Conservation (phyloP, 768 basidiomycete species). For the Tulasnella sp. region DNA sequence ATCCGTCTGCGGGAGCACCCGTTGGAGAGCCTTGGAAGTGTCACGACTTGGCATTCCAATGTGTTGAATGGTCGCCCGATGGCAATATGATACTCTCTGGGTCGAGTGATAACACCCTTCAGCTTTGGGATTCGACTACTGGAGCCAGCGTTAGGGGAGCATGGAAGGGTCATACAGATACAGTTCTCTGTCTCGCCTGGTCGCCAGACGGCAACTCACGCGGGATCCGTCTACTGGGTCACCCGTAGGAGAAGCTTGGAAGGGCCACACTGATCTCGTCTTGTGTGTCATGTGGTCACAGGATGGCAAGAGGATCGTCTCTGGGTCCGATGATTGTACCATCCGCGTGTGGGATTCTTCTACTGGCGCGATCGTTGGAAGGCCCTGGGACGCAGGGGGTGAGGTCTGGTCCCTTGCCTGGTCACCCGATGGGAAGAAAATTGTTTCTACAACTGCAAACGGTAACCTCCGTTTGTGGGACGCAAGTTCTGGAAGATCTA, state of each 20-base stretch:
- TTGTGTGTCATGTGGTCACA: neutral
- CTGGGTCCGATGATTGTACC: neutral
- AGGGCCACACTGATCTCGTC: neutral
- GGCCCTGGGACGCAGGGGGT: too few relatives aligned
- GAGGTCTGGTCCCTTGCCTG: conserved; percentile 21
- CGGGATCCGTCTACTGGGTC: too few relatives aligned
- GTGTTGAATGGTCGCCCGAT: conserved; percentile 19
- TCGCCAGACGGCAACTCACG: too few relatives aligned
- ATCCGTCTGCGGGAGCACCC: neutral
- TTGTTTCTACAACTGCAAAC: conserved; percentile 35
- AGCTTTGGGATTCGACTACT: too few relatives aligned
- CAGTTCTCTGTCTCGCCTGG: too few relatives aligned
- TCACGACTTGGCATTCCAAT: too few relatives aligned
- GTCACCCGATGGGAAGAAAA: conserved; percentile 33
- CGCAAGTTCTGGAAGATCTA: conserved; percentile 15
- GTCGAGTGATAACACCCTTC: too few relatives aligned
- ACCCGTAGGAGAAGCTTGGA: too few relatives aligned
- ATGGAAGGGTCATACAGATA: too few relatives aligned
- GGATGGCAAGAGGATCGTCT: neutral
- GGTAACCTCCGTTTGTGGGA: conserved; percentile 35
- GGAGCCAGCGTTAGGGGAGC: too few relatives aligned
- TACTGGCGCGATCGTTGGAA: too few relatives aligned
- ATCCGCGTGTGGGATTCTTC: neutral
- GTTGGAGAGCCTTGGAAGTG: too few relatives aligned
- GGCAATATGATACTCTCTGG: conserved; percentile 33